Percentiles rank a stretch among this genome's conserved stretches.
phyloP scores from a whole-genome alignment of 1,284 basidiomycete species.

The Melampsora americana region DNA sequence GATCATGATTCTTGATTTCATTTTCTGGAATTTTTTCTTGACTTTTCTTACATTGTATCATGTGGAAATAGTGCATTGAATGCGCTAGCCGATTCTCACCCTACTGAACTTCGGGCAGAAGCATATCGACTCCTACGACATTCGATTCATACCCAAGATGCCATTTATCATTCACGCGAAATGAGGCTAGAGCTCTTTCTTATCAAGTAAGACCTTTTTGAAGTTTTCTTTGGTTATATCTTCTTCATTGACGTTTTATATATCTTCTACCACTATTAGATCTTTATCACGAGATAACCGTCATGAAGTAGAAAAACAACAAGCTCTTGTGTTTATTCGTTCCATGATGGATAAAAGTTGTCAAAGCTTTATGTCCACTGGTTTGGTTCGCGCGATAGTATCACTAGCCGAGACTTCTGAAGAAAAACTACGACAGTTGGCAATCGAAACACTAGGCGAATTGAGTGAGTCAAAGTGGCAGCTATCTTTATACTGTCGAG shows the following conservation, averaged over 20 bases:
- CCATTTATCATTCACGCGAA: neutral
- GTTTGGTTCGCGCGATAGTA: constrained; percentile 79
- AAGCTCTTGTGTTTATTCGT: constrained; percentile 89
- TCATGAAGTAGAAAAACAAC: constrained; percentile 80
- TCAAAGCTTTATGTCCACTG: constrained; percentile 56
- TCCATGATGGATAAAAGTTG: constrained; percentile 67
- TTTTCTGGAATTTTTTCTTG: neutral
- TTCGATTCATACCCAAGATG: constrained; percentile 3
- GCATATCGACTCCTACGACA: constrained; percentile 31
- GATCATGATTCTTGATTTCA: neutral
- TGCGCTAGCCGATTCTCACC: constrained; percentile 21
- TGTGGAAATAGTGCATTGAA: constrained; percentile 20
- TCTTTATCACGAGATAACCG: constrained; percentile 81
- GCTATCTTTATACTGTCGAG: neutral
- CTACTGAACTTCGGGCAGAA: constrained; percentile 27
- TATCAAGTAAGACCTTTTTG: constrained; percentile 25
- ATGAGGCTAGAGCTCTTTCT: constrained; percentile 26
- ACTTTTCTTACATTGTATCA: no score
- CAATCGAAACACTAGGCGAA: constrained; percentile 85
- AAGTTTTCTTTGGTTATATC: no score
- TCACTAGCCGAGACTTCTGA: constrained; percentile 90
- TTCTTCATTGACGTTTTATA: no score
- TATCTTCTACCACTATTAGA: no score
- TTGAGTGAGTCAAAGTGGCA: constrained; percentile 63
- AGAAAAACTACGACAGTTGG: constrained; percentile 79